Base-by-base conservation (phyloP, 1,139 yeast genomes). In the Meyerozyma elateridarum region DNA sequence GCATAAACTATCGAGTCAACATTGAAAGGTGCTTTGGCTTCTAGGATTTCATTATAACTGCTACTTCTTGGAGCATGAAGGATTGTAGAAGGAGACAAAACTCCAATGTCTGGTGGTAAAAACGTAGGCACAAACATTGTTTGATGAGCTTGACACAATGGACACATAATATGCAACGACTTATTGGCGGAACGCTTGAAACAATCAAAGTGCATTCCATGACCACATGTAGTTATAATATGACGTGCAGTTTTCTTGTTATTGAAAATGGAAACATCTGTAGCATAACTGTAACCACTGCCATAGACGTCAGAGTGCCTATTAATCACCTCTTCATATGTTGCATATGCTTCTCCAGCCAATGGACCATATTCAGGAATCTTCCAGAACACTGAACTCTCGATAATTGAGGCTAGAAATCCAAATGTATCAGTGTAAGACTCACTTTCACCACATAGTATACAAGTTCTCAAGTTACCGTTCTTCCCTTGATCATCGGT, bases 201-300 rank as follows among this genome's bases (percentile, higher is more conserved):
- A 51, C 93, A 83, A 9, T 53, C 46, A 40, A 59, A 66, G 51
- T 82, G 93, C 59, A 81, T 70, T 7, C 76, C 78, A 54, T 82
- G 93, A 15, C 83, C 79, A 59, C 91, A 82, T 2, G 85, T 76
- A 3, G 73, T 61, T 12, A 71, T 58, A 4, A 75, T 77, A 24
- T 58, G 37, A 7, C 56, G 53, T 30, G 42, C 42, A 33, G 43
- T 37, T 17, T 31, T 39, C 6, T 37, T 33, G 16, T 38, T 39
- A 21, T 40, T 42, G 16, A 39, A 35, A 8, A 11, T 14, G n/a
- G 27, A 13, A 6, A 20, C 15, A 5, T 29, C 36, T 8, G 37
- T 36, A 25, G 35, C 26, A 31, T 48, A 44, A 3, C 38, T 38
- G 35, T 49, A 59, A 0, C 67, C 68, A 15, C 24, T 34, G 4